Conservation (phyloP, 371 early-diverging fungal species). For the Catenaria anguillulae region DNA sequence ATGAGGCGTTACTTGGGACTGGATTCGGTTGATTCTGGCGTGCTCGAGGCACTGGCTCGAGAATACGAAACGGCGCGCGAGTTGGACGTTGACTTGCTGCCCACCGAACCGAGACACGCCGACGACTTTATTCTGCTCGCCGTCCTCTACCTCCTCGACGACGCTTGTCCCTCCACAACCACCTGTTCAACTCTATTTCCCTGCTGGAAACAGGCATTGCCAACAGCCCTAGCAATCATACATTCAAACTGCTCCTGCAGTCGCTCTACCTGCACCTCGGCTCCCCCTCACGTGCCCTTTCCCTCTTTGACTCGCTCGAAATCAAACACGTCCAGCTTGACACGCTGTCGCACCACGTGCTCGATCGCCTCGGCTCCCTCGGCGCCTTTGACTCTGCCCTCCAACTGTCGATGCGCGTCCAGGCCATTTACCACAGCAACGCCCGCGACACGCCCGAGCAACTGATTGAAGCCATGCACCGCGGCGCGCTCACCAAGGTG, state of each 20-base stretch:
- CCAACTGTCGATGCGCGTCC: not conserved
- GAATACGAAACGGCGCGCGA: not conserved
- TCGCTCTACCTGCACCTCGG: slow-evolving; percentile 21
- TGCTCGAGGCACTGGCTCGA: not conserved
- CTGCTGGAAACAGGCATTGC: slow-evolving; percentile 23
- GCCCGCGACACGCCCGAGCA: slow-evolving; percentile 27
- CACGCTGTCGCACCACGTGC: slow-evolving; percentile 3
- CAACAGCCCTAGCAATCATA: slow-evolving; percentile 23
- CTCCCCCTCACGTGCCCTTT: slow-evolving; percentile 12
- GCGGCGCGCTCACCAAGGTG: slow-evolving; percentile 25
- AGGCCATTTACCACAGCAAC: slow-evolving; percentile 21
- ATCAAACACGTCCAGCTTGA: slow-evolving; percentile 28
- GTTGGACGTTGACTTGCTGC: slow-evolving; percentile 10
- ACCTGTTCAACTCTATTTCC: slow-evolving; percentile 9
- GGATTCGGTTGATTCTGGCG: not conserved
- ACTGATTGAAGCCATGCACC: slow-evolving; percentile 25
- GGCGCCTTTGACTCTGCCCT: not conserved
- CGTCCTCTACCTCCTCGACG: slow-evolving; percentile 12
- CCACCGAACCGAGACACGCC: slow-evolving; percentile 24
- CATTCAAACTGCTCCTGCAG: slow-evolving; percentile 23
- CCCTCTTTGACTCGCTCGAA: slow-evolving; percentile 16
- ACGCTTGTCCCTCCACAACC: not conserved
- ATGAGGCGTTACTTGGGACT: not conserved
- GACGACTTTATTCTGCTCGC: slow-evolving; percentile 26
- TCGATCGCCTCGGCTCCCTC: not conserved